Conservation (phyloP, 1,284 basidiomycete species). For the Puccinia triticina region DNA sequence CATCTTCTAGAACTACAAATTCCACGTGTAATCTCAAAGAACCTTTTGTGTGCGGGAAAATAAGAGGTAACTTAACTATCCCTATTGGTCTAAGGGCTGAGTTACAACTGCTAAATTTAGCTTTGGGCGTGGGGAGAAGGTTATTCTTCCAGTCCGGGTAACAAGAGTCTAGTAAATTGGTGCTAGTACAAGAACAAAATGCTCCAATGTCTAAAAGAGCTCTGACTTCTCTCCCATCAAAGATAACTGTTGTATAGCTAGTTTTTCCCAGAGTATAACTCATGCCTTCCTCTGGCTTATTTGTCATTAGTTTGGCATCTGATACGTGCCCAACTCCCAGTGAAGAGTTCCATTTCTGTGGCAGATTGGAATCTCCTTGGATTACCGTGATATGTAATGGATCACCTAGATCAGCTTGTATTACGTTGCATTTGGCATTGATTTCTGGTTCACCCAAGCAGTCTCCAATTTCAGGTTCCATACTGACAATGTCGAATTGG, state of each 20-base stretch:
- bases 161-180: background rate
- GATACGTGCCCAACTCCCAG: background rate
- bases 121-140: background rate
- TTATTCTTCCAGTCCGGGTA: background rate
- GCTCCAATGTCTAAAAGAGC: background rate
- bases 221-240: background rate
- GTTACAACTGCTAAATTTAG: slow-evolving; percentile 26
- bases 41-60: too few species aligned
- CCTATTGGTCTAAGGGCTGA: slow-evolving; percentile 5
- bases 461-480: too few species aligned
- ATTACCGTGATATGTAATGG: background rate
- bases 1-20: background rate
- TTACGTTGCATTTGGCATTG: background rate
- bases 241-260: background rate
- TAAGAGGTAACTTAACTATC: too few species aligned
- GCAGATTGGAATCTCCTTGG: background rate
- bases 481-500: background rate
- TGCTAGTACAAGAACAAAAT: background rate
- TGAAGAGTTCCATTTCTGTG: too few species aligned
- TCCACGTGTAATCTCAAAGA: too few species aligned
- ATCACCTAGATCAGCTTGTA: background rate
- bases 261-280: slow-evolving; percentile 4
- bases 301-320: background rate
- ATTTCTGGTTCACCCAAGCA: background rate
- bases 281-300: background rate